Conservation (phyloP, 2,329 filamentous ascomycete species). For the Penicillium sp. region DNA sequence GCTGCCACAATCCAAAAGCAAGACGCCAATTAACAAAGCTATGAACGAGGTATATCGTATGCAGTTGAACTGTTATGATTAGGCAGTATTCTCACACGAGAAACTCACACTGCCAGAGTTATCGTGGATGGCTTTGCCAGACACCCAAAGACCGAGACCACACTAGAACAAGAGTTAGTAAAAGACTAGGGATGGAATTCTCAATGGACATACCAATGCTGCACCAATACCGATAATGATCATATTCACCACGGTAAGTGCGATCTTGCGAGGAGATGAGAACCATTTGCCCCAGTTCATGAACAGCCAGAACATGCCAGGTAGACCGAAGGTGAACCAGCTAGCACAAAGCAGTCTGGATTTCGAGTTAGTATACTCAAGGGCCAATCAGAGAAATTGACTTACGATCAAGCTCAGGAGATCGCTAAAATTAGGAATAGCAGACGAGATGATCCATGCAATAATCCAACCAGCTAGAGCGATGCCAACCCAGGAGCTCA, state of each 20-base stretch:
- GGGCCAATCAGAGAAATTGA: neutral
- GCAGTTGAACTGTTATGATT: neutral
- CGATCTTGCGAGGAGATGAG: slow-evolving; percentile 30
- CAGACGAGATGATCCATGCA: slow-evolving; percentile 63
- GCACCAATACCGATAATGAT: slow-evolving; percentile 21
- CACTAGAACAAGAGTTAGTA: slow-evolving; percentile 18
- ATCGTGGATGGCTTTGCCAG: slow-evolving; percentile 33
- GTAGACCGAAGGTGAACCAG: slow-evolving; percentile 56
- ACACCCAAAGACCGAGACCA: slow-evolving; percentile 34
- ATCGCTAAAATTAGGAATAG: slow-evolving; percentile 64
- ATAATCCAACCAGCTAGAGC: slow-evolving; percentile 53
- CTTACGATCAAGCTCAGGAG: slow-evolving; percentile 57
- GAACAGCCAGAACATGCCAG: slow-evolving; percentile 38
- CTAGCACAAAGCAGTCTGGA: slow-evolving; percentile 53
- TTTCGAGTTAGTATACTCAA: slow-evolving; percentile 3
- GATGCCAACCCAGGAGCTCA: slow-evolving; percentile 56
- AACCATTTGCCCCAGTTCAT: slow-evolving; percentile 33
- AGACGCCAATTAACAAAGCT: neutral
- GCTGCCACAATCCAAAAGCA: neutral
- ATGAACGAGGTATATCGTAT: neutral
- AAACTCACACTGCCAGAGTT: slow-evolving; percentile 29
- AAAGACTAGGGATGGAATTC: neutral
- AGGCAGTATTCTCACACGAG: slow-evolving; percentile 30
- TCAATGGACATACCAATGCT: slow-evolving; percentile 18
- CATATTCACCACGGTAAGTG: slow-evolving; percentile 26